phyloP scores from a whole-genome alignment of 371 early-diverging fungal genomes.

The Conidiobolus coronatus region DNA sequence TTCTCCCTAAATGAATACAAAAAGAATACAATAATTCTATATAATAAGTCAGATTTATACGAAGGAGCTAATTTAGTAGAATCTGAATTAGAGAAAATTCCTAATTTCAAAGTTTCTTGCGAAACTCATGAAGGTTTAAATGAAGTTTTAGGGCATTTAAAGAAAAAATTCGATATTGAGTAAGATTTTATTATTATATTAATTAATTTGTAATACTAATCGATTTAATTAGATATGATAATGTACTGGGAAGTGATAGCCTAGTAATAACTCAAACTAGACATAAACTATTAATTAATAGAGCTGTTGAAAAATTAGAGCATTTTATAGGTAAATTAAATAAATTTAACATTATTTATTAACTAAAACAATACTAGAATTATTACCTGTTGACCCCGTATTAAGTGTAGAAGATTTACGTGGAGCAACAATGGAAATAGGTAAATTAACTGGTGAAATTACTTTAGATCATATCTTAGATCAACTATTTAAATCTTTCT shows the following conservation, averaged over 20 bases:
- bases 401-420: conserved; percentile 59
- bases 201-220: conserved; percentile 8
- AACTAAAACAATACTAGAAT: not conserved
- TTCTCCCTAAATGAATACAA: not conserved
- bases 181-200: conserved; percentile 6
- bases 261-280: conserved; percentile 43
- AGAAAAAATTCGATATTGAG: conserved; percentile 21
- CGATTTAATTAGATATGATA: conserved; percentile 20
- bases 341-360: not conserved
- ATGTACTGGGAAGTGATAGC: conserved; percentile 3
- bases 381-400: conserved; percentile 24
- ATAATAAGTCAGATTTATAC: not conserved
- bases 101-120: conserved; percentile 32
- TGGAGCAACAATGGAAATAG: conserved; percentile 36
- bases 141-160: conserved; percentile 22
- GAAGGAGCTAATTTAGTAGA: not conserved
- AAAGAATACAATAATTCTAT: not conserved
- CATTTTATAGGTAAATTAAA: conserved; percentile 20
- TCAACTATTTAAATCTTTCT: conserved; percentile 52
- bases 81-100: not conserved
- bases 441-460: conserved; percentile 48
- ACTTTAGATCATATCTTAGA: conserved; percentile 58
- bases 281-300: conserved; percentile 39
- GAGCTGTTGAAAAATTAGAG: conserved; percentile 25
- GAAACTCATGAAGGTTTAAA: conserved; percentile 30